Conservation (phyloP, 1,284 basidiomycete species). For the Sanguinoderma infundibulare region DNA sequence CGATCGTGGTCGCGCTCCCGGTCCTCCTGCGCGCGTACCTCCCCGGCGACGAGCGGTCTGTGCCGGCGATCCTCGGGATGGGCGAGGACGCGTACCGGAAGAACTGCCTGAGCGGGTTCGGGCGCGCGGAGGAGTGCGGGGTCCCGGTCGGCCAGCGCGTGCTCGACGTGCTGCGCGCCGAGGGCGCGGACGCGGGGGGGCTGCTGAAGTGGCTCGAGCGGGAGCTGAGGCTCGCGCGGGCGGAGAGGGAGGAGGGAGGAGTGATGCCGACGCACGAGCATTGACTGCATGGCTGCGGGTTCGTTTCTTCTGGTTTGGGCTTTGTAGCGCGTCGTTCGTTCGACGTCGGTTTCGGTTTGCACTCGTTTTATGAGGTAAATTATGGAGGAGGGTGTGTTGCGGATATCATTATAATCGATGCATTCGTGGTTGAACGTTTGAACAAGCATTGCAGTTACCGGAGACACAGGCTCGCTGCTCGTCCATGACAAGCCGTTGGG, state of each 20-base stretch:
- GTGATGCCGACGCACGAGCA: conserved; percentile 19
- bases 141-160: conserved; percentile 59
- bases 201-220: conserved; percentile 32
- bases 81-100: conserved; percentile 65
- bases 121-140: conserved; percentile 75
- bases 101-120: conserved; percentile 72
- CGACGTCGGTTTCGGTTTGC: too few relatives aligned
- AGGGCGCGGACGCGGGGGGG: conserved; percentile 24
- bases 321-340: not conserved
- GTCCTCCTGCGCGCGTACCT: conserved; percentile 55
- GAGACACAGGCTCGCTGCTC: too few relatives aligned
- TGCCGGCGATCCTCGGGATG: conserved; percentile 60
- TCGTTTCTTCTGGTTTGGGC: not conserved
- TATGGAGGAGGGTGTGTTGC: too few relatives aligned
- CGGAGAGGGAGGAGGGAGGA: conserved; percentile 2
- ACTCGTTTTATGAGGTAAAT: too few relatives aligned
- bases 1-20: conserved; percentile 71
- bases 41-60: conserved; percentile 38
- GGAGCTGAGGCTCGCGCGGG: conserved; percentile 29
- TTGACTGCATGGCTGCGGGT: conserved; percentile 33
- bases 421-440: too few relatives aligned
- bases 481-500: too few relatives aligned
- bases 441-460: too few relatives aligned
- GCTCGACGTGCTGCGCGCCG: conserved; percentile 49
- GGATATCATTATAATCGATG: too few relatives aligned